Base-by-base conservation (phyloP, 2,329 filamentous ascomycete species). In the Ceratocystis eucalypticola region DNA sequence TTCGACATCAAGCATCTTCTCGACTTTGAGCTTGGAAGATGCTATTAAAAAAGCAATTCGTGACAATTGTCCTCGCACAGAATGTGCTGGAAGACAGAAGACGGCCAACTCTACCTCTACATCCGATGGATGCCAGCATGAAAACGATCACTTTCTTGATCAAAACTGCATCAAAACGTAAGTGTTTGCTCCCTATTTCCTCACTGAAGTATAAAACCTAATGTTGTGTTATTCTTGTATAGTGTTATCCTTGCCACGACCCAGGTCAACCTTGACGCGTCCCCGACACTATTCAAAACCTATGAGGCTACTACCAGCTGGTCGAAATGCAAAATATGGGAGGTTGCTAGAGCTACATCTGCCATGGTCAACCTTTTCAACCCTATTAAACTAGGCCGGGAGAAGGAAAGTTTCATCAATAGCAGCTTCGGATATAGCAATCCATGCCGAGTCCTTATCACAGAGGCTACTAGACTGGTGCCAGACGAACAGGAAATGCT, bases 331-430 rank as follows among this genome's bases (percentile, higher is more conserved):
- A 67, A 69, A 1, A 72, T 75, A 8, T 74, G 72, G 72, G 59
- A 75, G 37, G 68, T 72, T 1, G 74, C 72, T 7, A 70, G 72
- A 2, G 72, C 72, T 1, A 73, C 71, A 15, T 73, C 71, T 1
- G 72, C 72, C 1, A 71, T 72, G 2, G 69, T 71, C 0, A 70
- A 71, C 0, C 73, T 73, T 65, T 75, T 75, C 68, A 71, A 74
- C 37, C 68, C 73, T 2, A 71, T 73, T 37, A 65, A 69, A 28
- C 12, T 73, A 7, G 72, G 72, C 37, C 69, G 71, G 6, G 70
- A 73, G 10, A 66, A 65, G 2, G 66, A 71, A 1, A 70, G 72
- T n/a, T 74, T 72, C 46, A 69, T 75, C 33, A 73, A 74, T 61
- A 72, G 71, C 1, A 73, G 69, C 0, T 71, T 75, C 71, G 70